Evolutionary conservation across 495 filamentous ascomycete species (phyloP).

Genomic region (Astrothelium subdiscretum): DNA sequence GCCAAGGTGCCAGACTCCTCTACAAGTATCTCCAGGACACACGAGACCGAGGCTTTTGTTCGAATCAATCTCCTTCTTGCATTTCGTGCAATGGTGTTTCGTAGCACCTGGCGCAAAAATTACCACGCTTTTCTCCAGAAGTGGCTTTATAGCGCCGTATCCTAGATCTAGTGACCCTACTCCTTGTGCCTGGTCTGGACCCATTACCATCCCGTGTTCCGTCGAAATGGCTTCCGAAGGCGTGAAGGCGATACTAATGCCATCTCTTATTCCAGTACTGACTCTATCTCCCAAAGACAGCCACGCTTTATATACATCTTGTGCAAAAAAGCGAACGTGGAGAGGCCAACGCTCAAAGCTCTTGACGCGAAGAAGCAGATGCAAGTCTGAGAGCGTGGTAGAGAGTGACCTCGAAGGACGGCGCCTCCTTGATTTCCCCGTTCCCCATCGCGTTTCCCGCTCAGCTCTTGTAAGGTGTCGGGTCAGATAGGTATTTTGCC

Average conservation of each 20-base stretch:
- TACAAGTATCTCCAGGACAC: constrained; percentile 57
- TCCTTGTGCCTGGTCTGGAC: background rate
- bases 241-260: background rate
- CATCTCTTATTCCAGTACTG: background rate
- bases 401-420: constrained; percentile 42
- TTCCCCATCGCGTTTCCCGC: constrained; percentile 3
- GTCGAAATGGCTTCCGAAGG: background rate
- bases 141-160: constrained; percentile 51
- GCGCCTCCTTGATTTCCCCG: constrained; percentile 16
- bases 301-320: constrained; percentile 61
- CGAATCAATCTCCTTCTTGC: constrained; percentile 37
- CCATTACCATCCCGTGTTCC: constrained; percentile 5
- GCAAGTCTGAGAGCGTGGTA: constrained; percentile 60
- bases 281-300: background rate
- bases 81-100: constrained; percentile 41
- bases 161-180: constrained; percentile 43
- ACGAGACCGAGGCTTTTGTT: constrained; percentile 47
- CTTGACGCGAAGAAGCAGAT: constrained; percentile 62
- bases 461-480: constrained; percentile 51
- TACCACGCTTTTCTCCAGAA: constrained; percentile 59
- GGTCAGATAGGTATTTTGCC: constrained; percentile 69
- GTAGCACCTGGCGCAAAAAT: constrained; percentile 49
- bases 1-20: constrained; percentile 55
- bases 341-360: constrained; percentile 79
- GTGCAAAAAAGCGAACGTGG: constrained; percentile 63